Percentiles rank a stretch among this genome's conserved stretches.
Evolutionary conservation across 495 filamentous ascomycete species (phyloP).

Genomic region (Bacidia rubella): DNA sequence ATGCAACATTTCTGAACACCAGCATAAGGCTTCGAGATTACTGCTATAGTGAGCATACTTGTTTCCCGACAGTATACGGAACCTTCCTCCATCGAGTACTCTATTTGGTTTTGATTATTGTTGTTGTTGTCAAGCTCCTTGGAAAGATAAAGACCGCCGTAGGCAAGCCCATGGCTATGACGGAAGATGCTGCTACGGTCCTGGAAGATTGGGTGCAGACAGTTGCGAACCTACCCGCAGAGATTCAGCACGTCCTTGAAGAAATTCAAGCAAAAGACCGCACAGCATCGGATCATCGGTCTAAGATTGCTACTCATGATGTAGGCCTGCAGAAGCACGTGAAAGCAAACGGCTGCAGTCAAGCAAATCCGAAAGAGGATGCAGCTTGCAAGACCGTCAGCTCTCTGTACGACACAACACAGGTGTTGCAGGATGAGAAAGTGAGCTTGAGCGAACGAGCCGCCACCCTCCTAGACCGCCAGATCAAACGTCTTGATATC

Average conservation of each 20-base stretch:
- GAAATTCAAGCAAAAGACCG: slow-evolving; percentile 88
- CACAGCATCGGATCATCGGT: slow-evolving; percentile 57
- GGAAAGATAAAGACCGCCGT: too few species aligned
- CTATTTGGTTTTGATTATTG: too few species aligned
- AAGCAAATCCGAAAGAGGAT: slow-evolving; percentile 77
- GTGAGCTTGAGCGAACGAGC: slow-evolving; percentile 66
- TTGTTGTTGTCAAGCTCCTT: too few species aligned
- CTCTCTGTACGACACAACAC: slow-evolving; percentile 55
- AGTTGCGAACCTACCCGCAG: slow-evolving; percentile 79
- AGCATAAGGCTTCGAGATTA: too few species aligned
- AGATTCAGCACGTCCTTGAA: slow-evolving; percentile 85
- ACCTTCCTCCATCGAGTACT: too few species aligned
- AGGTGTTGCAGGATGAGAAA: slow-evolving; percentile 78
- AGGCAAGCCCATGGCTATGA: slow-evolving; percentile 13
- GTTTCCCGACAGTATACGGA: too few species aligned
- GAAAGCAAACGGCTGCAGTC: slow-evolving; percentile 66
- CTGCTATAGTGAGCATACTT: too few species aligned
- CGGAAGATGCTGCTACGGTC: slow-evolving; percentile 74
- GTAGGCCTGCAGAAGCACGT: slow-evolving; percentile 80
- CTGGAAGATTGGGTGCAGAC: slow-evolving; percentile 82
- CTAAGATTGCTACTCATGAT: slow-evolving; percentile 64
- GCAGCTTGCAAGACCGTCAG: slow-evolving; percentile 53
- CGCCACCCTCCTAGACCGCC: slow-evolving; percentile 66
- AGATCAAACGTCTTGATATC: slow-evolving; percentile 72
- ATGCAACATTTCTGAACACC: too few species aligned